Base-by-base conservation (phyloP, 768 basidiomycete genomes). In the Boletus subcaerulescens region DNA sequence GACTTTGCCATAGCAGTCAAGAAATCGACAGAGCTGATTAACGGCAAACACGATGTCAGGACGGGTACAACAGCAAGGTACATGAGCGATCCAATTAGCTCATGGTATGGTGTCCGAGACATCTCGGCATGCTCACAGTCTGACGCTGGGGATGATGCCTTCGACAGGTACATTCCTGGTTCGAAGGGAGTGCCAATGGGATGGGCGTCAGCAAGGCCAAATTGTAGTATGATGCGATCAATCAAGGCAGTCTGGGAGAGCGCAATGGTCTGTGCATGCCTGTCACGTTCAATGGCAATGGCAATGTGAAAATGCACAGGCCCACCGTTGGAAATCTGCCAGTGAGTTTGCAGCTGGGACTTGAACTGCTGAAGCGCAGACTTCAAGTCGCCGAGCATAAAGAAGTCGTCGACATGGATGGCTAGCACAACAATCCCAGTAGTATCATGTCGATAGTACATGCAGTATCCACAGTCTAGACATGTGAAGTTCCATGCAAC, bases 381-480 rank as follows among this genome's bases (percentile, higher is more conserved):
- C 22, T 24, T 24, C 4, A 4, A 24, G 22, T 24, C 22, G 22
- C 22, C 59, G 4, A 65, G 63, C 3, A 56, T 52, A 0, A 72
- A 47, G 43, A 72, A 65, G 48, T 75, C 74, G 22, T n/a, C n/a
- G n/a, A n/a, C n/a, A n/a, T n/a, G n/a, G n/a, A n/a, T n/a, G n/a
- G n/a, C n/a, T n/a, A n/a, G 22, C 22, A 24, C 22, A 47, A 77
- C 70, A 8, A 78, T 71, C 43, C 75, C 69, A 1, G 75, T 64
- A 0, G 60, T 63, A 0, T 24, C 22, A 71, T 44, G 14, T 78
- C 59, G 9, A 73, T 53, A 0, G 46, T 69, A 0, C 65, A 24
- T 63, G 0, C 72, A 77, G 0, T 62, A 61, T 39, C 78, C 71
- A 17, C 65, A 65, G 1, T 56, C 33, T 0, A 73, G 63, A 0